phyloP scores from a whole-genome alignment of 495 filamentous ascomycete genomes.

The Friedmanniomyces simplex region DNA sequence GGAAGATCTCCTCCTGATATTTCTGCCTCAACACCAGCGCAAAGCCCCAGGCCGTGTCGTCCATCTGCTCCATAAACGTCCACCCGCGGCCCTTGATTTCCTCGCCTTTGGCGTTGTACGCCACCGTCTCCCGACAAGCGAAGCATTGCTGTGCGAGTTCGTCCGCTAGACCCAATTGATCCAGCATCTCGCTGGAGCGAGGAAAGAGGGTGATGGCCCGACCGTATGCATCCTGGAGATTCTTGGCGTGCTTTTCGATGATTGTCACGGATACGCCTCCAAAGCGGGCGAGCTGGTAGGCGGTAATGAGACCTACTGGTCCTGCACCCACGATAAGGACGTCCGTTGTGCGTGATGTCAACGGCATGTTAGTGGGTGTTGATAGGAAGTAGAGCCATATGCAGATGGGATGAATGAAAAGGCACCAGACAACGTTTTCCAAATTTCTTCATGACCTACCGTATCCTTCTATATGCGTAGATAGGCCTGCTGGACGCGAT shows the following conservation, averaged over 20 bases:
- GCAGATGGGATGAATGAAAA: not conserved
- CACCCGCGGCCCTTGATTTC: conserved; percentile 29
- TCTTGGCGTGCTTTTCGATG: conserved; percentile 37
- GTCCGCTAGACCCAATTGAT: conserved; percentile 39
- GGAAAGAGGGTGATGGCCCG: conserved; percentile 39
- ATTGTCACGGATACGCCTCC: conserved; percentile 25
- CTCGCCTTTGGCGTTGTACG: conserved; percentile 38
- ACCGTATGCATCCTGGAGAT: conserved; percentile 33
- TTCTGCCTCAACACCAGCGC: conserved; percentile 34
- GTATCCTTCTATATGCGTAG: too few relatives aligned
- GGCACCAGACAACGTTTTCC: not conserved
- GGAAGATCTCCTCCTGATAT: conserved; percentile 36
- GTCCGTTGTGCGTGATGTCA: not conserved
- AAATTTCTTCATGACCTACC: too few relatives aligned
- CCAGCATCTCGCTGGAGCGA: conserved; percentile 38
- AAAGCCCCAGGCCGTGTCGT: conserved; percentile 37
- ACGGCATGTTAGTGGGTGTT: not conserved
- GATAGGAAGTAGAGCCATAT: not conserved
- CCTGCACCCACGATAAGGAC: conserved; percentile 8
- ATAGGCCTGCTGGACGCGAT: too few relatives aligned
- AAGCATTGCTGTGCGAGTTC: conserved; percentile 41
- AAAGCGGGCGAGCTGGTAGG: conserved; percentile 33
- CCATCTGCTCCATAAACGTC: conserved; percentile 33
- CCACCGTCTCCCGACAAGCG: conserved; percentile 37
- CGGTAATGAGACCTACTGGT: conserved; percentile 33